phyloP scores from a whole-genome alignment of 805 yeast genomes.

The Cyberlindnera japonica region DNA sequence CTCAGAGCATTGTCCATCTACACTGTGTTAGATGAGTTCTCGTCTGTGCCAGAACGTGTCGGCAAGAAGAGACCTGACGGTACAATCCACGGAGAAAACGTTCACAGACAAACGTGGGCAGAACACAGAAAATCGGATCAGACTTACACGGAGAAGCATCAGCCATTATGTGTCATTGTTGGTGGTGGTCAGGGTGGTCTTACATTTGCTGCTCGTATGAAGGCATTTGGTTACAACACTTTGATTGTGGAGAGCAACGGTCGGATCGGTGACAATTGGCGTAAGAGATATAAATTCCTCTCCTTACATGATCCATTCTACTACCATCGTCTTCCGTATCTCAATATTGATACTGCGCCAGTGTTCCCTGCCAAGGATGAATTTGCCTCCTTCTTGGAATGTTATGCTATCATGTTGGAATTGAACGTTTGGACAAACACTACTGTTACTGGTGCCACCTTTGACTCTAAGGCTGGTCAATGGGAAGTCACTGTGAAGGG shows the following conservation, averaged over 20 bases:
- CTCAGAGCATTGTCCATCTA: constrained; percentile 33
- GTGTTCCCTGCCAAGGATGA: constrained; percentile 42
- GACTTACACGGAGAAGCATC: constrained; percentile 30
- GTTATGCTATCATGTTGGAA: constrained; percentile 39
- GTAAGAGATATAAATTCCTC: constrained; percentile 41
- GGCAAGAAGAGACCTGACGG: constrained; percentile 35
- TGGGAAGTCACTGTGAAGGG: constrained; percentile 36
- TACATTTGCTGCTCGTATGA: constrained; percentile 40
- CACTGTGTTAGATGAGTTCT: constrained; percentile 34
- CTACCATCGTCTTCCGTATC: constrained; percentile 40
- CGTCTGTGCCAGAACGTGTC: constrained; percentile 31
- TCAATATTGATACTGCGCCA: constrained; percentile 39
- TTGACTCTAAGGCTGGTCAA: constrained; percentile 26
- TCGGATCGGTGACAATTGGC: constrained; percentile 45
- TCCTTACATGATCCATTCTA: constrained; percentile 45
- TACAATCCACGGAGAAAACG: constrained; percentile 37
- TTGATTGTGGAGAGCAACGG: constrained; percentile 37
- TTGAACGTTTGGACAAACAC: constrained; percentile 35
- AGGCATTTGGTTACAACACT: constrained; percentile 37
- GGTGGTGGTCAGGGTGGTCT: constrained; percentile 49
- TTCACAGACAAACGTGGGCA: constrained; percentile 37
- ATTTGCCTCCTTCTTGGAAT: constrained; percentile 41
- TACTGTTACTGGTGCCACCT: constrained; percentile 31
- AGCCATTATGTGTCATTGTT: constrained; percentile 41
- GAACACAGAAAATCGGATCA: constrained; percentile 32